Base-by-base conservation (phyloP, 179 eudicot species). In the Corrigiola litoralis region DNA sequence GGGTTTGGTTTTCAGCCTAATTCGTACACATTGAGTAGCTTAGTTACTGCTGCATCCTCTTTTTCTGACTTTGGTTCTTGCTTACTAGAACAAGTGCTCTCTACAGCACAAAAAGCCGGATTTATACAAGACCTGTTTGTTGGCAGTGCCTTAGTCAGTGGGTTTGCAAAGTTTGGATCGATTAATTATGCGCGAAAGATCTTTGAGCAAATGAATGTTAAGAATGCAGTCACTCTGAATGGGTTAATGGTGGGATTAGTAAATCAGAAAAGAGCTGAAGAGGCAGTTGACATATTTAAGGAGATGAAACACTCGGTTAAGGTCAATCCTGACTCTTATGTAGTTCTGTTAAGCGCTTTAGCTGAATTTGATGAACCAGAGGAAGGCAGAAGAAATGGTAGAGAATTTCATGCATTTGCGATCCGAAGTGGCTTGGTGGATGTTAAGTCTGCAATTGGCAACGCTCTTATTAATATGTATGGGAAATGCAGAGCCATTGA, bases 221-320 rank as follows among this genome's bases (percentile, higher is more conserved):
- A 66, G 59, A 90, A 85, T 80, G 91, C 84, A 32, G 96, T 84
- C n/a, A 81, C 95, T 27, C 20, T 85, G 68, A 85, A 87, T 47
- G 96, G 96, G 24, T 72, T 89, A 71, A 85, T 89, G 87, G 87
- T 77, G 34, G 96, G 96, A n/a, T 72, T 90, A 64, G 87, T 85
- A 49, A 84, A 76, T 67, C 87, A 85, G 51, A 83, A 82, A 55
- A 76, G 59, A 53, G 92, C 84, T 47, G 89, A 80, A 76, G 85
- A 83, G 75, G 95, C 92, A 45, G 72, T 68, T 27, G 73, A 79
- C 40, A 41, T 77, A 36, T 90, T 80, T 61, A 64, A 50, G 67
- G 77, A 80, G 71, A 79, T 75, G 80, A 85, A 73, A 69, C 65
- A 72, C 70, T 68, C 70, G 45, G 82, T 87, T 63, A 59, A 67